Percentiles rank a stretch among this genome's conserved stretches.
phyloP scores from a whole-genome alignment of 805 yeast genomes.

The Kockiozyma suomiensis region DNA sequence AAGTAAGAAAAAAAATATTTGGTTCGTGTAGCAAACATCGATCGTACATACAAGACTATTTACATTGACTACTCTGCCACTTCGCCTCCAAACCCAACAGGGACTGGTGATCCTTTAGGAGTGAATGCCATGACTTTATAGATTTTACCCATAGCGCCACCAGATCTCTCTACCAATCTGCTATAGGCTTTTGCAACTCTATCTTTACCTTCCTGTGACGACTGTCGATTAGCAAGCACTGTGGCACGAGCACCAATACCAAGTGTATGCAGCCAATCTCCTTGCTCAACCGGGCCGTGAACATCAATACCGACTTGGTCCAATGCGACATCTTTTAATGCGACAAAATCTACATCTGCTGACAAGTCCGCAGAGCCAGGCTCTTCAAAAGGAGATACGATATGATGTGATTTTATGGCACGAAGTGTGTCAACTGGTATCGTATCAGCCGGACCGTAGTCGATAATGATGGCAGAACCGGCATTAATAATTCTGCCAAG shows the following conservation, averaged over 20 bases:
- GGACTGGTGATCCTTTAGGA: constrained; percentile 48
- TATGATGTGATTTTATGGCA: constrained; percentile 70
- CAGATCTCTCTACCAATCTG: constrained; percentile 63
- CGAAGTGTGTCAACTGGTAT: constrained; percentile 74
- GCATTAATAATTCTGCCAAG: constrained; percentile 35
- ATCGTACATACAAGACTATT: not conserved
- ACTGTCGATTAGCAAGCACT: constrained; percentile 49
- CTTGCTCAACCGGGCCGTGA: constrained; percentile 71
- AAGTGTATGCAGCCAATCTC: constrained; percentile 73
- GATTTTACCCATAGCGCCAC: constrained; percentile 70
- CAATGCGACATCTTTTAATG: constrained; percentile 49
- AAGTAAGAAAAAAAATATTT: no score
- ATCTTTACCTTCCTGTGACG: constrained; percentile 51
- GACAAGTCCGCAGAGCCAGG: constrained; percentile 85
- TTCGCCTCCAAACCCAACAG: constrained; percentile 59
- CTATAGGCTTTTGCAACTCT: constrained; percentile 59
- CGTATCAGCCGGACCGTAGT: constrained; percentile 66
- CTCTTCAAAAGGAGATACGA: constrained; percentile 70
- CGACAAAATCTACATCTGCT: constrained; percentile 78
- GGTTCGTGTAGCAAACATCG: no score
- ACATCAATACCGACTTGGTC: constrained; percentile 39
- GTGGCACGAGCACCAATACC: constrained; percentile 72
- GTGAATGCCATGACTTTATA: constrained; percentile 71
- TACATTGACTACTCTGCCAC: constrained; percentile 18
- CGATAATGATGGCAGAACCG: constrained; percentile 75